Base-by-base conservation (phyloP, 257 asterid species). In the Capsicum baccatum region DNA sequence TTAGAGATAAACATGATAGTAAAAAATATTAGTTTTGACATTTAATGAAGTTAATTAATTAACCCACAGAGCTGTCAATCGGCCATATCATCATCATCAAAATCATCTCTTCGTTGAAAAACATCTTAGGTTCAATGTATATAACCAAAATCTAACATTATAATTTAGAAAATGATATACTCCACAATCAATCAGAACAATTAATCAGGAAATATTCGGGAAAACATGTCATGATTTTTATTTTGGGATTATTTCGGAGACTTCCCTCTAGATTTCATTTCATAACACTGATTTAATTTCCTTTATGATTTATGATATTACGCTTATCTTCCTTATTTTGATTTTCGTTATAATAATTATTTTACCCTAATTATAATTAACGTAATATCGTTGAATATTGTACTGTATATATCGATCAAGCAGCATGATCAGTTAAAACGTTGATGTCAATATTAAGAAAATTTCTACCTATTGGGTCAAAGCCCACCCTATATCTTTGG, bases 31-130 rank as follows among this genome's bases (percentile, higher is more conserved):
- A 48, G 4, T 59, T 44, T 52, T n/a, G 42, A 42, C 15, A 67
- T 13, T 16, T 16, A 21, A 44, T 60, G 48, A 63, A 6, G 71
- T 37, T 74, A 87, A 76, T 83, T 54, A 87, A 76, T 83, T 54
- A 13, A 85, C 67, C 57, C 17, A 79, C 2, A 73, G 59, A 66
- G 78, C 42, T 55, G 81, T 85, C 86, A 83, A 80, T 80, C 67
- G 76, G 58, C 50, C 26, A 71, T 56, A 79, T 83, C 78, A 62
- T 82, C 19, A 66, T 35, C n/a, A 81, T n/a, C 56, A 60, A 21
- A 60, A 66, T 68, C 42, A 69, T 58, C 82, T n/a, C 78, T 70
- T 19, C n/a, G 4, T 50, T 54, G 60, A 81, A 5, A 4, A 82
- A 54, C 3, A 50, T 37, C 26, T 42, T 44, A 79, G 50, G 55